Evolutionary conservation across 2,329 filamentous ascomycete species (phyloP).

Genomic region (Aureobasidium sp.): DNA sequence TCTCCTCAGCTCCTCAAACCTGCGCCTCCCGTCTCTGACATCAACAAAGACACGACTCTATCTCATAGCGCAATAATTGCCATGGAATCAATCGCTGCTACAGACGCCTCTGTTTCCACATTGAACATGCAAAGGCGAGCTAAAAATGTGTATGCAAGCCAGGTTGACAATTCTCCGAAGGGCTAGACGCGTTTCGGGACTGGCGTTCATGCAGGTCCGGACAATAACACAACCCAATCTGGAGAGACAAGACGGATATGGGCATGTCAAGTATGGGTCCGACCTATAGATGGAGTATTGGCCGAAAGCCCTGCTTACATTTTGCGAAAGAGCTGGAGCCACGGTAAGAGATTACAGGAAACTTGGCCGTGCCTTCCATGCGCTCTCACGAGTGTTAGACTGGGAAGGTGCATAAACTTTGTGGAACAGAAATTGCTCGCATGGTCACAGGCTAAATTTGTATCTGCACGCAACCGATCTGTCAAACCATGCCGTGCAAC

Average conservation of each 20-base stretch:
- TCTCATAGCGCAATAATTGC: not conserved
- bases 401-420: not conserved
- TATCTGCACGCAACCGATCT: not conserved
- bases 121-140: not conserved
- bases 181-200: not conserved
- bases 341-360: not conserved
- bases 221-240: slow-evolving; percentile 10
- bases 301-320: not conserved
- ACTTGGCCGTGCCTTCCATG: not conserved
- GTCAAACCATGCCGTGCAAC: slow-evolving; percentile 8
- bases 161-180: not conserved
- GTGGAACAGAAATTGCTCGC: not conserved
- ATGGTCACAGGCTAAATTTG: slow-evolving; percentile 1
- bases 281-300: slow-evolving; percentile 5
- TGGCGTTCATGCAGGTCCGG: slow-evolving; percentile 13
- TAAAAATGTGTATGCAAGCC: not conserved
- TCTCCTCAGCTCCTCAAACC: not conserved
- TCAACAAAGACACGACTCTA: not conserved
- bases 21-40: not conserved
- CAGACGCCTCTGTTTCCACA: not conserved
- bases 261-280: not conserved
- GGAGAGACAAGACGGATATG: not conserved
- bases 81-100: not conserved
- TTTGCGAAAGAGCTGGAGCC: not conserved
- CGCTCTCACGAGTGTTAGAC: not conserved